These are phyloP conservation scores for Termitomyces titanicus DNA, from an alignment of 768 basidiomycete species.

Conservation along the genomic window DNA sequence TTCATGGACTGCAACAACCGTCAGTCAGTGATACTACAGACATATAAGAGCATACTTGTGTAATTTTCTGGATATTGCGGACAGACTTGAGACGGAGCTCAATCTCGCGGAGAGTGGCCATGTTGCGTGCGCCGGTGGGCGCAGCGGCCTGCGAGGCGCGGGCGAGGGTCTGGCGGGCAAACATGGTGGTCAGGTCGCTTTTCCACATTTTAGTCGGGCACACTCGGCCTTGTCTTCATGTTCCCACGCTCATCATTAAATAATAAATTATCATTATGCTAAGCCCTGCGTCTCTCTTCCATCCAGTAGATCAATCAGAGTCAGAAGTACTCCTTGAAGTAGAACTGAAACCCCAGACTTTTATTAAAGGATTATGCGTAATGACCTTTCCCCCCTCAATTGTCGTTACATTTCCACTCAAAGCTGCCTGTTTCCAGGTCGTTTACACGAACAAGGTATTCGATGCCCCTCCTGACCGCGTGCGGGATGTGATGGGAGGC, in stretches of 20 bases:
- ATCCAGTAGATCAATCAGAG: neutral
- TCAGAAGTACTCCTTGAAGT: neutral
- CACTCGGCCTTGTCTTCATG: slow-evolving; percentile 26
- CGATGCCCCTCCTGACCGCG: neutral
- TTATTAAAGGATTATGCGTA: neutral
- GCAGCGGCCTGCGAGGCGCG: slow-evolving; percentile 39
- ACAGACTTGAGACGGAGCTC: slow-evolving; percentile 96
- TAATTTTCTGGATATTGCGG: slow-evolving; percentile 99
- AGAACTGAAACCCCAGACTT: neutral
- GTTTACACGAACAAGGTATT: neutral
- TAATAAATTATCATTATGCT: neutral
- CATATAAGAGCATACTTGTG: slow-evolving; percentile 61
- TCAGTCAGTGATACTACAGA: neutral
- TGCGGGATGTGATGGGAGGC: neutral
- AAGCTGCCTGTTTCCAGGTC: neutral
- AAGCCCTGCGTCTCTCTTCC: too few relatives aligned
- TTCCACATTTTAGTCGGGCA: slow-evolving; percentile 29
- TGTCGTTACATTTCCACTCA: neutral
- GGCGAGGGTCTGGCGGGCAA: slow-evolving; percentile 43
- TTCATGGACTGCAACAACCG: slow-evolving; percentile 80
- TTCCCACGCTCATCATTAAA: neutral
- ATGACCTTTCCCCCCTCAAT: too few relatives aligned
- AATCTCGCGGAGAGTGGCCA: slow-evolving; percentile 98
- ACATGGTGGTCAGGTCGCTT: slow-evolving; percentile 28
- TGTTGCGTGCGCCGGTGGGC: slow-evolving; percentile 66